phyloP scores from a whole-genome alignment of 1,284 basidiomycete genomes.

The Ganoderma sp. region DNA sequence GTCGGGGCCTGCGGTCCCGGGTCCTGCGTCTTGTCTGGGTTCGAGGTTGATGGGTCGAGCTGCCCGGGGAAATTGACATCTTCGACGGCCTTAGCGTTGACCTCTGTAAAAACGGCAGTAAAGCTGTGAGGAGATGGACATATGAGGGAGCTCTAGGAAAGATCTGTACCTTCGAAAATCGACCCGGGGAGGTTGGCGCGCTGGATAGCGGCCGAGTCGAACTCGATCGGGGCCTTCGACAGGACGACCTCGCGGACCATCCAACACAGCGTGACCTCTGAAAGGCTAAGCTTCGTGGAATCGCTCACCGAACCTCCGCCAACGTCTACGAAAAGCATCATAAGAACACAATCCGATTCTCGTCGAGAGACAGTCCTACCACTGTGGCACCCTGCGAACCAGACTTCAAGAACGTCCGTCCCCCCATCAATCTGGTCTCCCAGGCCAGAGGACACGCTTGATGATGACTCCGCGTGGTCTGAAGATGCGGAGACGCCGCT shows the following conservation, averaged over 20 bases:
- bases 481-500: background rate
- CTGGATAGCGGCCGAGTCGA: constrained; percentile 50
- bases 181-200: constrained; percentile 42
- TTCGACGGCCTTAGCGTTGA: background rate
- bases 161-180: constrained; percentile 26
- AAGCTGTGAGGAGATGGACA: background rate
- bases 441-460: constrained; percentile 3
- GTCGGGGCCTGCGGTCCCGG: background rate
- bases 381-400: constrained; percentile 43
- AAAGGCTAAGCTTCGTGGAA: constrained; percentile 48
- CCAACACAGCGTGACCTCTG: constrained; percentile 73
- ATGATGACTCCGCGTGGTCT: background rate
- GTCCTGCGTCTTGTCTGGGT: background rate
- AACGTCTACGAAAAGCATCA: constrained; percentile 53
- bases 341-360: background rate
- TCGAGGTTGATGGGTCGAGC: background rate
- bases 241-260: constrained; percentile 65
- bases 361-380: constrained; percentile 27
- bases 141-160: background rate
- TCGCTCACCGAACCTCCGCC: constrained; percentile 67
- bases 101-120: background rate
- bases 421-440: constrained; percentile 21
- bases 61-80: background rate
- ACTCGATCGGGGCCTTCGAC: constrained; percentile 57
- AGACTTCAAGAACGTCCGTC: constrained; percentile 43